Percentiles rank a stretch among this genome's conserved stretches.
These are phyloP conservation scores for Fusarium buxicola DNA, from an alignment of 2,329 filamentous ascomycete species.

Conservation along the genomic window DNA sequence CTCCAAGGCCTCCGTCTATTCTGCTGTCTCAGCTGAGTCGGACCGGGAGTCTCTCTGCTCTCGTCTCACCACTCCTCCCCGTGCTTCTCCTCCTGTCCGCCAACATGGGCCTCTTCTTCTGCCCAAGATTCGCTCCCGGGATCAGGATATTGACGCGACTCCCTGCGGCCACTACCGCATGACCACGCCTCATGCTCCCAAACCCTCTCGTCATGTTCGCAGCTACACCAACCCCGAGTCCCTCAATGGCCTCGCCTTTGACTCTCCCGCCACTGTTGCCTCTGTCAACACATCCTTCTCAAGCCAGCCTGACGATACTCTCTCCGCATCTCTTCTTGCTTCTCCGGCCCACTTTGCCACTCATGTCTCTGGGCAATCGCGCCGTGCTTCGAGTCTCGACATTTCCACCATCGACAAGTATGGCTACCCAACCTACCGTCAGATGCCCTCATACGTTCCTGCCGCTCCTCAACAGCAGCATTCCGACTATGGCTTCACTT, in stretches of 20 bases:
- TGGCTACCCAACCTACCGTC: conserved; percentile 86
- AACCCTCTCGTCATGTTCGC: conserved; percentile 60
- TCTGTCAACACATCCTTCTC: conserved; percentile 56
- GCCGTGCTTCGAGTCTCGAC: conserved; percentile 77
- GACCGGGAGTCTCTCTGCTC: conserved; percentile 75
- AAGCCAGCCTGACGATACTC: conserved; percentile 44
- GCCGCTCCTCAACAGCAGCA: conserved; percentile 38
- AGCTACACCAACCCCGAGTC: conserved; percentile 73
- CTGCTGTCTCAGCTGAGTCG: conserved; percentile 67
- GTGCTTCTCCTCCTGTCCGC: conserved; percentile 75
- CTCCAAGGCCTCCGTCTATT: conserved; percentile 74
- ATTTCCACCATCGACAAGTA: conserved; percentile 74
- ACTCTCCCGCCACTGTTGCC: conserved; percentile 40
- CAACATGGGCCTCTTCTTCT: conserved; percentile 84
- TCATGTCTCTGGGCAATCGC: conserved; percentile 49
- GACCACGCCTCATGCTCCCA: conserved; percentile 45
- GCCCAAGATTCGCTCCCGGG: conserved; percentile 87
- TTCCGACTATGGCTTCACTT: conserved; percentile 58
- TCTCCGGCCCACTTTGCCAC: conserved; percentile 71
- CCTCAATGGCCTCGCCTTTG: conserved; percentile 55
- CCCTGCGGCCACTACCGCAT: conserved; percentile 53
- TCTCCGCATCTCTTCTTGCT: conserved; percentile 67
- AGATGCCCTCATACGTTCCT: conserved; percentile 66
- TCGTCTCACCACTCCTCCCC: conserved; percentile 73
- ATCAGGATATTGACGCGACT: conserved; percentile 77